Evolutionary conservation across 192 early-diverging fungal species (phyloP), one percentile per base, ranked within the genome.

Genomic region (Coemansia sp.): DNA sequence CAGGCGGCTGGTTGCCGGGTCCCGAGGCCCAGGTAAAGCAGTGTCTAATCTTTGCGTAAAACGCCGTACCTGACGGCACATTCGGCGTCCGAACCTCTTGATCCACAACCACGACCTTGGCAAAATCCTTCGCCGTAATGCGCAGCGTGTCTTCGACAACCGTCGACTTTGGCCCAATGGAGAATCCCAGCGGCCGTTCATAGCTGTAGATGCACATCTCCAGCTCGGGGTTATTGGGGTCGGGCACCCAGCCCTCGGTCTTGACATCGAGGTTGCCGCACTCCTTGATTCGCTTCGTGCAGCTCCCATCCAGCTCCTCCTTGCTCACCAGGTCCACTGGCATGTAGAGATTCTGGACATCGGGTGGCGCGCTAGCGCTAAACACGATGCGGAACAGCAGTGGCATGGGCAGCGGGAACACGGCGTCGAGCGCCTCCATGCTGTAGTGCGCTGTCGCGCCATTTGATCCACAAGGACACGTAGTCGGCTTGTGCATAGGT

Each of bases 81-180:
- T 81, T 79, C 1, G 81, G 81, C 35, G 84, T 85, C 26, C 56
- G 39, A 8, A 77, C 82, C 21, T 73, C 65, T 13, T 76, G 68
- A 59, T 81, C 84, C 2, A 81, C 65, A 23, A 83, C 53, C 13
- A 83, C 72, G 2, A 68, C 66, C 7, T 26, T 12, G 26, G 45
- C 68, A 69, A 80, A 80, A 52, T 80, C 75, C 36, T 34, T 57
- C 10, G 14, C 8, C 34, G 68, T 55, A 28, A 83, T 68, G 38
- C 68, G 62, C 38, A 74, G 75, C 39, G 68, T 76, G 36, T 76
- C 72, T 39, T 79, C 77, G 31, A 78, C 76, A 9, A 45, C 55
- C 2, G 83, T 73, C 31, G 75, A 78, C 14, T 85, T 85, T 4
- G 83, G 83, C 3, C 83, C 83, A 38, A 85, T 82, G 0, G 83